Evolutionary conservation across 768 basidiomycete species (phyloP).

Genomic region (Phaffia australis): DNA sequence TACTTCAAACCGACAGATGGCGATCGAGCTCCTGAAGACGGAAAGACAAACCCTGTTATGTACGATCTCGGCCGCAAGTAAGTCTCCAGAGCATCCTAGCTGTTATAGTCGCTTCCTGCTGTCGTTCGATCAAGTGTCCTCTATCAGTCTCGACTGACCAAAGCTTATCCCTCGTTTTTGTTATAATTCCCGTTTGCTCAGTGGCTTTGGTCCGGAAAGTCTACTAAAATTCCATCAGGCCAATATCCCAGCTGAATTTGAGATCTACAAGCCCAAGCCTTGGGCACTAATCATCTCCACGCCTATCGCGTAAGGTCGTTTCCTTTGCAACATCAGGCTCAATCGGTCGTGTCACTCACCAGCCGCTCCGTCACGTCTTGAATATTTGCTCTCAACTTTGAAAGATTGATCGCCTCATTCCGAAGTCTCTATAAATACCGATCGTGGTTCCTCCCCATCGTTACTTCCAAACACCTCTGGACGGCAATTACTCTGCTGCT

Average conservation of each 20-base stretch:
- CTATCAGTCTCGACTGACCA: not conserved
- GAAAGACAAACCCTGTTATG: conserved; percentile 49
- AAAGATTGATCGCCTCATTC: conserved; percentile 27
- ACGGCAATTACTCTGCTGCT: conserved; percentile 48
- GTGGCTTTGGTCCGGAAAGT: conserved; percentile 69
- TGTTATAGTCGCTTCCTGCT: not conserved
- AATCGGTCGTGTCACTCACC: conserved; percentile 47
- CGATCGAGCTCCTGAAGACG: conserved; percentile 45
- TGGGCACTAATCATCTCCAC: conserved; percentile 23
- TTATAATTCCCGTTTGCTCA: conserved; percentile 34
- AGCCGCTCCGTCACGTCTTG: conserved; percentile 41
- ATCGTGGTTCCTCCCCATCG: conserved; percentile 14
- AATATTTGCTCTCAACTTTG: conserved; percentile 50
- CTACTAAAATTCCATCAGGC: conserved; percentile 63
- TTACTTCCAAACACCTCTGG: conserved; percentile 36
- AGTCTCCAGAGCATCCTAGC: not conserved
- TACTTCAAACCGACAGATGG: conserved; percentile 66
- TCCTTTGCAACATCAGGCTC: conserved; percentile 51
- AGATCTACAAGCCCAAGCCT: conserved; percentile 51
- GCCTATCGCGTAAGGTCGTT: conserved; percentile 12
- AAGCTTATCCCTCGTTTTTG: not conserved
- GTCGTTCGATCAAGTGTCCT: not conserved
- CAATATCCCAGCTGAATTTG: conserved; percentile 64
- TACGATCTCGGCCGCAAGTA: conserved; percentile 45
- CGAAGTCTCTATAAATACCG: conserved; percentile 28